These are phyloP conservation scores for Eucalyptus leucophloia DNA, from an alignment of 345 rosid genomes.

Conservation along the genomic window DNA sequence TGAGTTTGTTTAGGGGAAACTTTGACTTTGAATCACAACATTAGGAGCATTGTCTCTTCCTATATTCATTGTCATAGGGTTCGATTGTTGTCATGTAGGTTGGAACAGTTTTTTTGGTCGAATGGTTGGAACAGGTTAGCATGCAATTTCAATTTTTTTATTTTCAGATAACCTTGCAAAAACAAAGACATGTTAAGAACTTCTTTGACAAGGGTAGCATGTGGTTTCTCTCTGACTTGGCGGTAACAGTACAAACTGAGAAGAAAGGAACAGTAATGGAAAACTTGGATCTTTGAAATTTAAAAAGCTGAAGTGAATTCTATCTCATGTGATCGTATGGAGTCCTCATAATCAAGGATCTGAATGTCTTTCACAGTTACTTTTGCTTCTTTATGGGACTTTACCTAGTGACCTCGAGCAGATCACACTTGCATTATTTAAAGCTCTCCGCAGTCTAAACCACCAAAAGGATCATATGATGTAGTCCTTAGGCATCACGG, in stretches of 20 bases:
- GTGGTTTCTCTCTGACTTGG: background rate
- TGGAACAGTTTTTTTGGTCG: too few relatives aligned
- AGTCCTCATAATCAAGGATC: background rate
- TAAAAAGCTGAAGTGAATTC: background rate
- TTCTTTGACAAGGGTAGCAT: background rate
- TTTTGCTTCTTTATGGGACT: background rate
- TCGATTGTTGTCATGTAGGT: background rate
- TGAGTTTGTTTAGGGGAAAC: background rate
- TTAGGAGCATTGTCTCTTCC: background rate
- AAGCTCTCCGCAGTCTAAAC: background rate
- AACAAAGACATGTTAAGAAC: background rate
- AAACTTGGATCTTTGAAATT: background rate
- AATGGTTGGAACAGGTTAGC: background rate
- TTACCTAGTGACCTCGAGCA: background rate
- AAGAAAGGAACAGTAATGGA: background rate
- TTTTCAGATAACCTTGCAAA: background rate
- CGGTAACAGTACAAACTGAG: accelerated
- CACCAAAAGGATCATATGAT: background rate
- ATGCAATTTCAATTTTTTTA: background rate
- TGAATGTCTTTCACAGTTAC: background rate
- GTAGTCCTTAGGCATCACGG: background rate
- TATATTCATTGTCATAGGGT: background rate
- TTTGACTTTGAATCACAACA: background rate
- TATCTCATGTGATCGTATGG: background rate
- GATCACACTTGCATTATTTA: background rate